Evolutionary conservation across 2,329 filamentous ascomycete species (phyloP), one percentile per base, ranked within the genome.

Genomic region (Neobulgaria alba): DNA sequence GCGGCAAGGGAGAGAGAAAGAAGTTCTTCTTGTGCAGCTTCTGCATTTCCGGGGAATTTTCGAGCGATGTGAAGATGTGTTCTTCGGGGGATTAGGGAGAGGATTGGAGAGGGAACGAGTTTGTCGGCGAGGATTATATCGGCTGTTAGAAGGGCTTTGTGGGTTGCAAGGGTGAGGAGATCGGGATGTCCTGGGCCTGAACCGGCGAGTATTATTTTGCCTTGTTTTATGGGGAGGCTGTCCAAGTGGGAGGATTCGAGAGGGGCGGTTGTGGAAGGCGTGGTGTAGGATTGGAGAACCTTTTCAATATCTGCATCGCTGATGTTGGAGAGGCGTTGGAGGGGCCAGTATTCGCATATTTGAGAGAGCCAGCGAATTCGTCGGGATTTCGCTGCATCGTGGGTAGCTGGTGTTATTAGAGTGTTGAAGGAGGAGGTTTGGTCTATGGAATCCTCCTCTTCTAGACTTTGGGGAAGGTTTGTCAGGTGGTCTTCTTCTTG

Each of bases 311-410:
- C 89, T 7, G 73, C 72, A 55, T 95, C 86, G 3, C 75, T 82
- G 48, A 96, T 82, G 30, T 73, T 71, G 5, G 88, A 87, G 1
- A 98, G 73, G 14, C 85, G 77, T 48, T 79, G 80, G 18, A 98
- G 71, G 1, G 92, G 89, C 92, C 92, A 98, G 65, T 98, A 98
- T 67, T 98, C 92, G 71, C 92, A 98, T 38, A 98, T 87, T 60
- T 98, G 92, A 15, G 84, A 78, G 1, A 98, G 70, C 92, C 92
- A 98, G 43, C 92, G 77, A 70, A 94, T 89, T 38, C 92, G 75
- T 45, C 90, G 72, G 16, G 76, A 88, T 58, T 87, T 87, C 12
- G 79, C 76, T 3, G 81, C 81, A 45, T 84, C 81, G 1, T 75
- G 65, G 55, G 92, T 86, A 33, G 80, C 77, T 34, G 85, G 80